Evolutionary conservation across 2,329 filamentous ascomycete genomes (phyloP).

Genomic region (Podosphaera xanthii): DNA sequence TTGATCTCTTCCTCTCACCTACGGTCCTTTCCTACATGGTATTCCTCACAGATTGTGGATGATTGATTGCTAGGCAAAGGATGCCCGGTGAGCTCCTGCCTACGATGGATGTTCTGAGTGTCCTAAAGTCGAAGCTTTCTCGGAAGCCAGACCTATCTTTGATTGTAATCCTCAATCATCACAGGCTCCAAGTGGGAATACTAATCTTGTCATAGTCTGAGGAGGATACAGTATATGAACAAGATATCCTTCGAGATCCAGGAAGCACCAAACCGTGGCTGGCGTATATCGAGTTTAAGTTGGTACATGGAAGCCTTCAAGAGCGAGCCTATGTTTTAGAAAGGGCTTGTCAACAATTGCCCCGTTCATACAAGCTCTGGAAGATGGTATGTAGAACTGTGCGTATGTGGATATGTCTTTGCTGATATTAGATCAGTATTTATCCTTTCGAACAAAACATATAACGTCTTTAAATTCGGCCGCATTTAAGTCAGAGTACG

Average conservation of each 20-base stretch:
- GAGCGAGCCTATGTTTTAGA: slow-evolving; percentile 81
- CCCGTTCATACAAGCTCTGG: slow-evolving; percentile 94
- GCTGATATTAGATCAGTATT: slow-evolving; percentile 33
- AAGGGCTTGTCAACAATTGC: slow-evolving; percentile 70
- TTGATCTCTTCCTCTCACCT: not conserved
- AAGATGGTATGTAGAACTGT: slow-evolving; percentile 43
- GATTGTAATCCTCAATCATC: slow-evolving; percentile 13
- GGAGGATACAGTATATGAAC: slow-evolving; percentile 88
- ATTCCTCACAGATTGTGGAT: not conserved
- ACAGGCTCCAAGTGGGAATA: not conserved
- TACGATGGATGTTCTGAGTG: slow-evolving; percentile 15
- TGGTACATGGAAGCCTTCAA: slow-evolving; percentile 58
- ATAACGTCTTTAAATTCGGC: slow-evolving; percentile 65
- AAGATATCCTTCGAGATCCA: slow-evolving; percentile 71
- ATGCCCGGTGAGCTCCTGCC: slow-evolving; percentile 18
- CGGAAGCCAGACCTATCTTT: slow-evolving; percentile 17
- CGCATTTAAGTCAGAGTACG: slow-evolving; percentile 55
- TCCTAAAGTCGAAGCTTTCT: slow-evolving; percentile 13
- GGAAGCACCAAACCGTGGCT: slow-evolving; percentile 86
- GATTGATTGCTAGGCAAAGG: slow-evolving; percentile 9
- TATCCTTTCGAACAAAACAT: slow-evolving; percentile 64
- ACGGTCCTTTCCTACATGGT: not conserved
- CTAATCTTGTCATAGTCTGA: slow-evolving; percentile 33
- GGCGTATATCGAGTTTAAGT: slow-evolving; percentile 78
- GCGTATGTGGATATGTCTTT: not conserved